Percentiles rank a stretch among this genome's conserved stretches.
Evolutionary conservation across 2,329 filamentous ascomycete genomes (phyloP).

Genomic region (Monosporascus sp.): DNA sequence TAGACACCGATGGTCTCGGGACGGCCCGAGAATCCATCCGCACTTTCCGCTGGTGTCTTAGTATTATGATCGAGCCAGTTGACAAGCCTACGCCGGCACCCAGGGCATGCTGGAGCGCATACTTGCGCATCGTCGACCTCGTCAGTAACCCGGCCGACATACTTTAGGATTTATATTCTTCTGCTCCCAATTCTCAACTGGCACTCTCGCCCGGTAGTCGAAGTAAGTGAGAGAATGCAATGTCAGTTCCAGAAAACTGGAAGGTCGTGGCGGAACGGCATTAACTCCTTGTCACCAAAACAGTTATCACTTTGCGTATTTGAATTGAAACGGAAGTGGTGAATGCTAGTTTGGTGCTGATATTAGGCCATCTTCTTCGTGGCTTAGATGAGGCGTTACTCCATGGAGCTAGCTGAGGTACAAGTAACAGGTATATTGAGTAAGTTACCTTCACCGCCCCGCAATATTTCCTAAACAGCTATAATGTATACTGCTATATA

Average conservation of each 20-base stretch:
- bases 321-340: not conserved
- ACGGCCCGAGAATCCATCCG: slow-evolving; percentile 17
- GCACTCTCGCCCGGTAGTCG: too few species aligned
- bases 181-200: not conserved
- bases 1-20: slow-evolving; percentile 10
- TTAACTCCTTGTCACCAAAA: too few species aligned
- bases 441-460: too few species aligned
- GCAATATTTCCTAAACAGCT: too few species aligned
- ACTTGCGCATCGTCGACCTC: slow-evolving; percentile 12
- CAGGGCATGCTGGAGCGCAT: slow-evolving; percentile 17
- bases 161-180: not conserved
- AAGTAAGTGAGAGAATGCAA: too few species aligned
- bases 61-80: slow-evolving; percentile 25
- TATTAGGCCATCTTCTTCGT: not conserved
- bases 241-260: too few species aligned
- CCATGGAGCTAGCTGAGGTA: too few species aligned
- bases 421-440: too few species aligned
- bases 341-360: not conserved
- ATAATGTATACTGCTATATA: too few species aligned
- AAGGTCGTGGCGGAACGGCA: too few species aligned
- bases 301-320: too few species aligned
- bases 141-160: slow-evolving; percentile 19
- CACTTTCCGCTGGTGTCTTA: slow-evolving; percentile 13
- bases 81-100: slow-evolving; percentile 30
- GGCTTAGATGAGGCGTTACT: not conserved